A percentile compares a stretch with the other conserved stretches of the same genome.
Evolutionary conservation across 2,329 filamentous ascomycete species (phyloP).

Genomic region (Penicillium sp.): DNA sequence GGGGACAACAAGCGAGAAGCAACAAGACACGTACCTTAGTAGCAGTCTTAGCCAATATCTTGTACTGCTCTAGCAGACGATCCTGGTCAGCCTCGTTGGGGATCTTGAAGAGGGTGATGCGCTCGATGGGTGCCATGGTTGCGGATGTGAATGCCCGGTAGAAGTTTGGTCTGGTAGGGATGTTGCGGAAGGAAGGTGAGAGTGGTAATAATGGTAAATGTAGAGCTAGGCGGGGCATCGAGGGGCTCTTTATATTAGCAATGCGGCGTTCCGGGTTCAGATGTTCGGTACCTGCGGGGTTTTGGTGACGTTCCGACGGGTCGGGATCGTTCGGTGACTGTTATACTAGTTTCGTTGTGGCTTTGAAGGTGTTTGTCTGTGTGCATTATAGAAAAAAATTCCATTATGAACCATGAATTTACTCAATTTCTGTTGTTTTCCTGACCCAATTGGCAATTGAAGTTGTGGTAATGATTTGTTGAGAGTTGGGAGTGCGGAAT

Average conservation of each 20-base stretch:
- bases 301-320: not conserved
- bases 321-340: not conserved
- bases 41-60: conserved; percentile 44
- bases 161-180: not conserved
- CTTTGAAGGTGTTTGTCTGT: not conserved
- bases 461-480: not conserved
- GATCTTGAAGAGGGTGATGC: conserved; percentile 57
- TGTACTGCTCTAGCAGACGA: conserved; percentile 48
- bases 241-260: not conserved
- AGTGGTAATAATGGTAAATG: not conserved
- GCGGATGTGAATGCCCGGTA: not conserved
- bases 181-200: not conserved
- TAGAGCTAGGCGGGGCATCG: not conserved
- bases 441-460: not conserved
- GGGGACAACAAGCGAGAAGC: not conserved
- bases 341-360: not conserved
- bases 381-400: not conserved
- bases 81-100: conserved; percentile 48
- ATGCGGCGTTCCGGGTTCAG: not conserved
- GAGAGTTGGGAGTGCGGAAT: not conserved
- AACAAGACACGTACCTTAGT: conserved; percentile 39
- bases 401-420: not conserved
- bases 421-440: not conserved
- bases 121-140: conserved; percentile 46
- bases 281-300: not conserved